Evolutionary conservation across 495 filamentous ascomycete species (phyloP), one percentile per base, ranked within the genome.

Genomic region (Neurospora cerealis): DNA sequence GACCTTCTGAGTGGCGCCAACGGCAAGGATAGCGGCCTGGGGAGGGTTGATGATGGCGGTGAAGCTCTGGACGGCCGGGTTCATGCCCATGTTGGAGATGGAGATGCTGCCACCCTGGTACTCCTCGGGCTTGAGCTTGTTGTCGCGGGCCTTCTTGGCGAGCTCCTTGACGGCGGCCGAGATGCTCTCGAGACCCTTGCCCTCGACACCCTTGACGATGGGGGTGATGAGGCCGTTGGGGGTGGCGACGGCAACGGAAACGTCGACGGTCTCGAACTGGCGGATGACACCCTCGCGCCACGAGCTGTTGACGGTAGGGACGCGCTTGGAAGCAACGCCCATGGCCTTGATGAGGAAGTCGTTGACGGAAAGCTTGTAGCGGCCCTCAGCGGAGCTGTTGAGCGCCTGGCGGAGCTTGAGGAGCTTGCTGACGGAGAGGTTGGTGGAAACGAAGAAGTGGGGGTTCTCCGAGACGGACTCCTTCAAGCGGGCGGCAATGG

Each of bases 21-120:
- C 93, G 66, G 96, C 96, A 73, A 99, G 88, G 83, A 99, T 99
- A 79, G 89, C 91, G 60, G 96, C 95, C 86, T 99, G 96, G 39
- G 96, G 96, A 69, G 96, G 96, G 88, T 99, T 99, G 89, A 99
- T 97, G 80, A 99, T 92, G 75, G 96, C 96, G n/a, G 96, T 98
- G 87, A 99, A 99, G 77, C 93, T 90, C 81, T 98, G 94, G 75
- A 99, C 90, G 44, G 96, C 96, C 11, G 90, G 78, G 88, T 99
- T 99, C 96, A 98, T 98, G 81, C 96, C 96, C 96, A 99, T 97
- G 90, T 99, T 99, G 85, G 92, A 95, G 85, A 99, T 99, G 81
- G 95, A 97, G 85, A 99, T 97, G 77, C 94, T 97, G 81, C 96
- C 96, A 62, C 96, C 96, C 86, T 98, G 95, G 90, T 95, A 99